A percentile compares a stretch with the other conserved stretches of the same genome.
Conservation (phyloP, 2,329 filamentous ascomycete species). For the Elsinoe australis region DNA sequence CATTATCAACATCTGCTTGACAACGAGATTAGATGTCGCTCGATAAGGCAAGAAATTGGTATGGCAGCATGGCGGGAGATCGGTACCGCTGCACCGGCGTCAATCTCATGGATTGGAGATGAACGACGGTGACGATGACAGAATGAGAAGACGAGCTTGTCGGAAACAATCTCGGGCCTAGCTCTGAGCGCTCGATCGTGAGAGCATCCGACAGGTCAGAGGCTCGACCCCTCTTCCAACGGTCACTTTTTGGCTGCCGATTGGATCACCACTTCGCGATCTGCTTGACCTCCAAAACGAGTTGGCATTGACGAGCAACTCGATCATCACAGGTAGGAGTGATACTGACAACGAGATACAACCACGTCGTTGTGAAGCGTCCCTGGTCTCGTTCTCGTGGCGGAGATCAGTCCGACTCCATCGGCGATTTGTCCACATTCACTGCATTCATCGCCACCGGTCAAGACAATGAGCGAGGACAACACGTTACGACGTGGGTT, state of each 20-base stretch:
- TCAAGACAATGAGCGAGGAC: no score
- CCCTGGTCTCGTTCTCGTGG: no score
- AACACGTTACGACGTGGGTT: no score
- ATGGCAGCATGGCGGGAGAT: background rate
- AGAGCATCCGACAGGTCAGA: constrained; percentile 8
- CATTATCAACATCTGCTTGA: background rate
- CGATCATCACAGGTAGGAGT: background rate
- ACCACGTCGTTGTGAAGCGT: constrained; percentile 1
- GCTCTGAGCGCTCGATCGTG: no score
- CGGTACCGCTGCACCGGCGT: constrained; percentile 10
- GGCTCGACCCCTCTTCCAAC: background rate
- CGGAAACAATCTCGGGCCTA: constrained; percentile 6
- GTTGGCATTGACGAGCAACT: constrained; percentile 3
- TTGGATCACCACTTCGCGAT: background rate
- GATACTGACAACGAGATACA: background rate
- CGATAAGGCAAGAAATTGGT: constrained; percentile 4
- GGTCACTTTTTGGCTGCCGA: constrained; percentile 2
- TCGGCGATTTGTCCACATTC: no score
- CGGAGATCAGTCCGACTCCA: no score
- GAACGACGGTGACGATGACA: background rate
- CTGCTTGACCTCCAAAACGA: background rate
- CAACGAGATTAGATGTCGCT: constrained; percentile 16
- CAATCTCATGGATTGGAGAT: constrained; percentile 9
- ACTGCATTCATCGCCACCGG: no score
- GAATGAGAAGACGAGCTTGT: background rate